Percentiles rank a stretch among this genome's conserved stretches.
phyloP scores from a whole-genome alignment of 805 yeast species.

The Lachancea meyersii region DNA sequence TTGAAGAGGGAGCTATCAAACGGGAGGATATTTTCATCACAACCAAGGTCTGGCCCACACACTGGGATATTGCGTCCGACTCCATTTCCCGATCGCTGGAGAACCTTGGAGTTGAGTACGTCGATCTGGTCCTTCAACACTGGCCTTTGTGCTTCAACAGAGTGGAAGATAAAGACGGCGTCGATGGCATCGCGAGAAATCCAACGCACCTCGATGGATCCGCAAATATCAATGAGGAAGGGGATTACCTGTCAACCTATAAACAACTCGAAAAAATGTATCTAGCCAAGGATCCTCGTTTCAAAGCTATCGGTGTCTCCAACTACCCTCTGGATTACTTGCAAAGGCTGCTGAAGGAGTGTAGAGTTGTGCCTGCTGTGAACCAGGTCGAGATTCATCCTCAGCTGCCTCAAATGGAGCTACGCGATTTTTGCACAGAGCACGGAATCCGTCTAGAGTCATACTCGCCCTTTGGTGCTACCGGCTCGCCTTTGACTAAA shows the following conservation, averaged over 20 bases:
- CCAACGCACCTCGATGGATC: conserved; percentile 35
- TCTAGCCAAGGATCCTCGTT: conserved; percentile 37
- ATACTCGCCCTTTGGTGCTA: conserved; percentile 58
- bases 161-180: conserved; percentile 20
- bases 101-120: conserved; percentile 62
- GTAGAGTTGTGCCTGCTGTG: conserved; percentile 46
- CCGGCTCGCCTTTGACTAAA: conserved; percentile 58
- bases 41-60: conserved; percentile 63
- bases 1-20: conserved; percentile 41
- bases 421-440: conserved; percentile 46
- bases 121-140: conserved; percentile 71
- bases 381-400: conserved; percentile 73
- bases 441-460: conserved; percentile 51
- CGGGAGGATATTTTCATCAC: conserved; percentile 63
- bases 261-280: conserved; percentile 40
- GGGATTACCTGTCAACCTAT: conserved; percentile 48
- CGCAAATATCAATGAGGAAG: conserved; percentile 31
- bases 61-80: conserved; percentile 43
- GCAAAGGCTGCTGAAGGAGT: conserved; percentile 37
- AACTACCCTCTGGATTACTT: conserved; percentile 41
- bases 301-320: conserved; percentile 53
- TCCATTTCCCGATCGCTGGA: conserved; percentile 54
- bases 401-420: conserved; percentile 54
- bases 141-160: conserved; percentile 57
- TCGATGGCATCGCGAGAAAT: conserved; percentile 19